Evolutionary conservation across 345 rosid species (phyloP).

Genomic region (Kandelia obovata): DNA sequence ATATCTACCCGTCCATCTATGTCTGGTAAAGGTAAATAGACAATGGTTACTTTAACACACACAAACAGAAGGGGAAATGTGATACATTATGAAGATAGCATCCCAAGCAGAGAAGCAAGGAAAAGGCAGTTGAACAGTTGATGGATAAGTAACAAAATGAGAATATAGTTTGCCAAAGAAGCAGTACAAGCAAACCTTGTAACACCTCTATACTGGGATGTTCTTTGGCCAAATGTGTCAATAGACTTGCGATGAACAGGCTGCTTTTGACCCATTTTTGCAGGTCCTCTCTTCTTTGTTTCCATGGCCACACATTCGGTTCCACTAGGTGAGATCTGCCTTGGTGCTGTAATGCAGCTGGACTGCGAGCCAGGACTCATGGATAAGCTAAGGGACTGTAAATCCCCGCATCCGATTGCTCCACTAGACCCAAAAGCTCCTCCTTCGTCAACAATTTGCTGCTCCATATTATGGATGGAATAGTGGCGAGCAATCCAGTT

Average conservation of each 20-base stretch:
- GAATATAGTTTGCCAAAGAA: not conserved
- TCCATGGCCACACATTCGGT: constrained; percentile 37
- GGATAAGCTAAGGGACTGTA: constrained; percentile 41
- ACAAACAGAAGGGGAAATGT: not conserved
- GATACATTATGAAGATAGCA: not conserved
- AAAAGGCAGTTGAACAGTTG: not conserved
- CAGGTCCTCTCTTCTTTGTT: constrained; percentile 56
- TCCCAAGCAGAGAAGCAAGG: not conserved
- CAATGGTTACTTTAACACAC: not conserved
- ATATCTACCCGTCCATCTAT: constrained; percentile 85
- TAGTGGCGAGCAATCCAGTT: constrained; percentile 44
- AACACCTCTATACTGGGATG: constrained; percentile 94
- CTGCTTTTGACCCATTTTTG: constrained; percentile 53
- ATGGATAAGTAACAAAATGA: not conserved
- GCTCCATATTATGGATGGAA: constrained; percentile 30
- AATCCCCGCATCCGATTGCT: constrained; percentile 30
- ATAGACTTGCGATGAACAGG: constrained; percentile 75
- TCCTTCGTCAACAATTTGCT: constrained; percentile 30
- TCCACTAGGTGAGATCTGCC: constrained; percentile 31
- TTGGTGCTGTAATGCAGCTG: constrained; percentile 36
- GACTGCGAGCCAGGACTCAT: constrained; percentile 58
- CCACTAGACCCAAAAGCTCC: constrained; percentile 20
- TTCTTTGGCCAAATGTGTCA: constrained; percentile 80
- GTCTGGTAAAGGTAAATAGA: constrained; percentile 32
- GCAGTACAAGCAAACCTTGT: constrained; percentile 48